Evolutionary conservation across 2,329 filamentous ascomycete species (phyloP), one percentile per base, ranked within the genome.

Genomic region (Epichloe brachyelytri): DNA sequence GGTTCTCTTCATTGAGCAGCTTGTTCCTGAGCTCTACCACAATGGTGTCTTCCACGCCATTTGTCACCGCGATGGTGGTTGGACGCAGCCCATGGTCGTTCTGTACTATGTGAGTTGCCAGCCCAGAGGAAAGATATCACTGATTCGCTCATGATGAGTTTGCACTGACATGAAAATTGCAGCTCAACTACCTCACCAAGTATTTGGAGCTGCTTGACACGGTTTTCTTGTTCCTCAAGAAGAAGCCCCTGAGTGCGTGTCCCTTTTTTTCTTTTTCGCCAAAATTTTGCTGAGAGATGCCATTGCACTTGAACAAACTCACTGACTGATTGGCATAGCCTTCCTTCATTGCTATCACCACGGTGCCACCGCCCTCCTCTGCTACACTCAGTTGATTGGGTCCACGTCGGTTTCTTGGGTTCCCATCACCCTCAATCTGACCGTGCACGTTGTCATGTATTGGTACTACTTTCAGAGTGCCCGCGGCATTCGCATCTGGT

Each of bases 391-490:
- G 75, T 82, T 97, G 58, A 85, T 95, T 63, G 91, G 91, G 59
- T 81, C 87, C 64, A 97, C 91, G 44, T 80, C 91, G 43, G 91
- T 97, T 52, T 95, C 90, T 54, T 97, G 91, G 91, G 88, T 95
- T 51, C 83, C 85, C 56, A 97, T 97, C 67, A 85, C 82, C 50
- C 81, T 97, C 62, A 97, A 97, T 79, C 74, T 97, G 65, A 82
- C 81, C 57, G 91, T 97, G 51, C 91, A 97, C 73, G 91, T 97
- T 53, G 86, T 96, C 67, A 97, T 97, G 91, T 97, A 97, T 84
- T 96, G 90, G 90, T 97, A 97, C 83, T 97, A 97, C 81, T 97
- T 97, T 84, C 91, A 97, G 79, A 91, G 88, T 65, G 90, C 91
- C 51, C 89, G 91, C 61, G 93, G 93, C 60, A 82, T 97, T 70